Evolutionary conservation across 805 yeast genomes (phyloP).

Genomic region (Hyphopichia homilentoma): DNA sequence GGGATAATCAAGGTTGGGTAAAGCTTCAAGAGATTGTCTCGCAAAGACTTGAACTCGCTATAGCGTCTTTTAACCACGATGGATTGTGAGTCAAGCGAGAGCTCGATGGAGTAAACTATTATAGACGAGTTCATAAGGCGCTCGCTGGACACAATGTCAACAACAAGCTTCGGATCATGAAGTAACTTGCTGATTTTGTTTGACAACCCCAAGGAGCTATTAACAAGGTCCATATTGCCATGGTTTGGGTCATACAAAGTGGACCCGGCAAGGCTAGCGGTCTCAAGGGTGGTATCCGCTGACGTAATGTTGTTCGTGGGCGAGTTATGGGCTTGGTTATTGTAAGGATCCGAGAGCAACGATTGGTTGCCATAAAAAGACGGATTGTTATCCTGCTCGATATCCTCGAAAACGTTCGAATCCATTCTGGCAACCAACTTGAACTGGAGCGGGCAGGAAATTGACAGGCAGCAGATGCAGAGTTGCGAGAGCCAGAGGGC

Average conservation of each 20-base stretch:
- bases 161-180: conserved; percentile 20
- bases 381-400: conserved; percentile 45
- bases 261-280: background rate
- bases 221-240: conserved; percentile 18
- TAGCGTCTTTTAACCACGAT: conserved; percentile 40
- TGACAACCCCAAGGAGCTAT: conserved; percentile 27
- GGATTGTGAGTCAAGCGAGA: conserved; percentile 14
- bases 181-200: conserved; percentile 26
- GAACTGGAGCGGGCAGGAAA: too few species aligned
- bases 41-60: conserved; percentile 40
- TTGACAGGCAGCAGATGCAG: too few species aligned
- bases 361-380: conserved; percentile 36
- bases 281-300: background rate
- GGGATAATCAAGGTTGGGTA: conserved; percentile 40
- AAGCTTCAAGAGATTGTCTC: conserved; percentile 34
- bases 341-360: conserved; percentile 24
- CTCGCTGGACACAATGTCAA: conserved; percentile 34
- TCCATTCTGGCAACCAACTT: conserved; percentile 4
- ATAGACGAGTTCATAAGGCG: conserved; percentile 31
- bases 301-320: background rate
- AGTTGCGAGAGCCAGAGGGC: too few species aligned
- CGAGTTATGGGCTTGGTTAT: conserved; percentile 5
- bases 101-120: conserved; percentile 35
- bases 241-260: background rate
- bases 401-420: conserved; percentile 28